phyloP scores from a whole-genome alignment of 1,284 basidiomycete genomes.

The Cryptococcus floricola region DNA sequence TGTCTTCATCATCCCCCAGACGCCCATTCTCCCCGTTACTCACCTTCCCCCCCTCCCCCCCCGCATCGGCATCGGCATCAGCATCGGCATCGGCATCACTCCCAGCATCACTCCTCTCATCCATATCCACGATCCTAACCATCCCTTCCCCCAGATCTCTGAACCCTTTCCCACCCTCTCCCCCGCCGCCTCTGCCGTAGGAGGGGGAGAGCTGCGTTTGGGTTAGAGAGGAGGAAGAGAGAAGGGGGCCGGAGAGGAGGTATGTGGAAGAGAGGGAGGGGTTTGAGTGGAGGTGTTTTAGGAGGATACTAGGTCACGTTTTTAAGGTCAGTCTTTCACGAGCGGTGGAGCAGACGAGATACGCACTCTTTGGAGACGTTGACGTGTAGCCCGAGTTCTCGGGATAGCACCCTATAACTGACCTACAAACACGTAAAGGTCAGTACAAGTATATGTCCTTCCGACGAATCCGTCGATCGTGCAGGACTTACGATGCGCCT shows the following conservation, averaged over 20 bases:
- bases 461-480: neutral
- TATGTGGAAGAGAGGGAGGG: constrained; percentile 29
- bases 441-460: neutral
- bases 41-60: too few relatives aligned
- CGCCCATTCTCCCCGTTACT: too few relatives aligned
- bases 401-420: constrained; percentile 36
- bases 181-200: neutral
- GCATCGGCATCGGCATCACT: constrained; percentile 4
- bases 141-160: constrained; percentile 17
- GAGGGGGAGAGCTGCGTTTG: constrained; percentile 18
- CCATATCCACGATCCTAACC: constrained; percentile 44
- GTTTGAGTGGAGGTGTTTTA: constrained; percentile 20
- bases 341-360: neutral
- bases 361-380: constrained; percentile 43
- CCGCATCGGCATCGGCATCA: neutral
- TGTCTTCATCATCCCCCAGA: neutral
- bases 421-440: constrained; percentile 17
- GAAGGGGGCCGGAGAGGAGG: constrained; percentile 38
- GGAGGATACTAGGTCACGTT: constrained; percentile 18
- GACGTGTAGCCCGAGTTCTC: constrained; percentile 39
- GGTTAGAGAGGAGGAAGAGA: constrained; percentile 20
- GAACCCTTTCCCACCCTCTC: constrained; percentile 16
- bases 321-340: neutral
- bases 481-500: constrained; percentile 22
- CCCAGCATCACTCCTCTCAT: constrained; percentile 27